A percentile compares a stretch with the other conserved stretches of the same genome.
Evolutionary conservation across 202 grass and related monocot species (phyloP).

Genomic region (Setaria viridis): DNA sequence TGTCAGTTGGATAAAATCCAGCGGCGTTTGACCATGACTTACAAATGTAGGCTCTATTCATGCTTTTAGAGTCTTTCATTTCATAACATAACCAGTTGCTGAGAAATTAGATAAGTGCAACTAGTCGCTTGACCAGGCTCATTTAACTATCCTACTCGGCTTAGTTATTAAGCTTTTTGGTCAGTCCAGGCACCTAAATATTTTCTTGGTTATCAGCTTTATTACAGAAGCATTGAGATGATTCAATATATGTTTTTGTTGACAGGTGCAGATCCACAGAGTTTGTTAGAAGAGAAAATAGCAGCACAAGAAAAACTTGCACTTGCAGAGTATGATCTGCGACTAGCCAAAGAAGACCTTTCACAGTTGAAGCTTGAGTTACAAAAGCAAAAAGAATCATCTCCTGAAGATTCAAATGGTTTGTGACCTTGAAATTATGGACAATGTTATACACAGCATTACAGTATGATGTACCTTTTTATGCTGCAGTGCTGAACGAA

Average conservation of each 20-base stretch:
- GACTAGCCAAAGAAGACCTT: conserved; percentile 88
- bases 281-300: conserved; percentile 90
- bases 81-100: not conserved
- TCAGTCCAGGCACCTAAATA: conserved; percentile 17
- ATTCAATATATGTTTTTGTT: conserved; percentile 40
- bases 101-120: conserved; percentile 4
- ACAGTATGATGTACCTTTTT: conserved; percentile 19
- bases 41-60: not conserved
- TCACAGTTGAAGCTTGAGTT: conserved; percentile 79
- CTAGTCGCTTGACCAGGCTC: conserved; percentile 1
- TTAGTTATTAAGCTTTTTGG: conserved; percentile 14
- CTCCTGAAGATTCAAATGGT: conserved; percentile 68
- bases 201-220: conserved; percentile 16
- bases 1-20: not conserved
- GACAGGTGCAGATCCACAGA: conserved; percentile 92
- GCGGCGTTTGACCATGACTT: not conserved
- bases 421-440: conserved; percentile 28
- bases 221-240: conserved; percentile 24
- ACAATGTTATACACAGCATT: conserved; percentile 21
- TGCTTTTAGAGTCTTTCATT: conserved; percentile 4
- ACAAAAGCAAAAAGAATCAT: conserved; percentile 70
- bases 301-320: conserved; percentile 79
- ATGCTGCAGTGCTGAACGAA: conserved; percentile 3
- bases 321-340: conserved; percentile 85
- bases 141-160: conserved; percentile 19